Evolutionary conservation across 495 filamentous ascomycete genomes (phyloP), one percentile per base, ranked within the genome.

Genomic region (Articulospora tetracladia): DNA sequence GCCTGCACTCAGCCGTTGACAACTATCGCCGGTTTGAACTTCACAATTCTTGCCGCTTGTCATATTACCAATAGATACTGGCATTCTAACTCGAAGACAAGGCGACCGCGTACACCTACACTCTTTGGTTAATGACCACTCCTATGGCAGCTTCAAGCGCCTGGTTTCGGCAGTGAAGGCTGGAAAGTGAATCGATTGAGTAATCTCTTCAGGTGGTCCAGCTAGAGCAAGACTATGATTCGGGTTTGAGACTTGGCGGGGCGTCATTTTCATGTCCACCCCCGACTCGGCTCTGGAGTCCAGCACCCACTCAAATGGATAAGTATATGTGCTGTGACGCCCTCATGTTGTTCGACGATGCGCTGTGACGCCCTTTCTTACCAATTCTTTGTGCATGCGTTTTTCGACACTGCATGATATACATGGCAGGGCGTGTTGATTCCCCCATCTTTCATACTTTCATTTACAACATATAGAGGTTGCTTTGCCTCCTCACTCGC

Each of bases 291-390:
- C 30, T 25, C 1, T 39, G 3, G 30, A 34, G n/a, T 15, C 30
- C 30, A 34, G 30, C 3, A 44, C 2, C n/a, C 53, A 36, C 36
- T 3, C n/a, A 25, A 13, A 17, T 57, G 1, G 12, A 8, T 32
- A 26, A 26, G 11, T 48, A 58, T 63, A 58, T 63, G 60, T 52
- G 55, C 30, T 49, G 60, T 63, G 60, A 63, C 60, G 60, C 60
- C 60, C 60, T 53, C 55, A 32, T 20, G 25, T 44, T 19, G 39
- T 3, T 44, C 15, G 39, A 12, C 39, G 39, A n/a, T 58, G 60
- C 41, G 17, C 47, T 28, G 46, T 62, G 60, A 61, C 59, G 60
- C 60, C 60, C 60, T 54, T 53, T 48, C 32, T 57, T 53, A 52
- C 53, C 28, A 57, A 57, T 57, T 34, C 22, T 13, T 25, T 25